Evolutionary conservation across 1,139 yeast species (phyloP).

Genomic region (Suhomyces atakaporum): DNA sequence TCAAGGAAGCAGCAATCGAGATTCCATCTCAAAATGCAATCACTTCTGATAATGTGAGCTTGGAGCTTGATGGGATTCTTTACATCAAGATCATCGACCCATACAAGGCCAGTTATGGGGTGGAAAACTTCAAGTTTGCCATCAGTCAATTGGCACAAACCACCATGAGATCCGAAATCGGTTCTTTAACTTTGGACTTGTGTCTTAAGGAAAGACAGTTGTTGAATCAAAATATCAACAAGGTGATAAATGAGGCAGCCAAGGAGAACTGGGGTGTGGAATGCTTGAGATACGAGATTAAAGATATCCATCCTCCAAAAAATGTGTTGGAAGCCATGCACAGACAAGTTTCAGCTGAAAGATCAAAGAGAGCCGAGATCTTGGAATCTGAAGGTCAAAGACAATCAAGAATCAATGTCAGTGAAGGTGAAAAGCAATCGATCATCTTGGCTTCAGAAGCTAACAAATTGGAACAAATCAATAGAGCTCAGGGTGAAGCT

Average conservation of each 20-base stretch:
- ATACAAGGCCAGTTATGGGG: conserved; percentile 84
- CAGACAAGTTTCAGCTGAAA: conserved; percentile 83
- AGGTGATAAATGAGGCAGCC: conserved; percentile 84
- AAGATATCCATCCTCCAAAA: conserved; percentile 86
- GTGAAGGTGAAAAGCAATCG: conserved; percentile 77
- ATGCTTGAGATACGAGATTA: conserved; percentile 82
- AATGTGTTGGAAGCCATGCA: conserved; percentile 92
- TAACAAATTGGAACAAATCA: conserved; percentile 58
- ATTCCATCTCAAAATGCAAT: conserved; percentile 84
- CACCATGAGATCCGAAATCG: conserved; percentile 88
- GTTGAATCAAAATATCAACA: conserved; percentile 70
- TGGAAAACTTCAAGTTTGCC: conserved; percentile 85
- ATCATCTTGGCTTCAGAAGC: conserved; percentile 75
- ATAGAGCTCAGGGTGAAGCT: conserved; percentile 69
- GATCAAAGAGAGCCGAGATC: conserved; percentile 84
- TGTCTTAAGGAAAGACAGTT: conserved; percentile 76
- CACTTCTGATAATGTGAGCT: conserved; percentile 81
- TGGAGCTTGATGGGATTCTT: conserved; percentile 82
- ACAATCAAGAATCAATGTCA: conserved; percentile 75
- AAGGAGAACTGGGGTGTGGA: conserved; percentile 79
- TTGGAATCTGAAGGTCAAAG: conserved; percentile 84
- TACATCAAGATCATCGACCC: conserved; percentile 79
- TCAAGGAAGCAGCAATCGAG: conserved; percentile 82
- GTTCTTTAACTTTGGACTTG: conserved; percentile 75
- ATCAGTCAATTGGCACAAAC: conserved; percentile 86